Evolutionary conservation across 192 early-diverging fungal genomes (phyloP), one percentile per base, ranked within the genome.

Genomic region (Rhizoclosmatium globosum): DNA sequence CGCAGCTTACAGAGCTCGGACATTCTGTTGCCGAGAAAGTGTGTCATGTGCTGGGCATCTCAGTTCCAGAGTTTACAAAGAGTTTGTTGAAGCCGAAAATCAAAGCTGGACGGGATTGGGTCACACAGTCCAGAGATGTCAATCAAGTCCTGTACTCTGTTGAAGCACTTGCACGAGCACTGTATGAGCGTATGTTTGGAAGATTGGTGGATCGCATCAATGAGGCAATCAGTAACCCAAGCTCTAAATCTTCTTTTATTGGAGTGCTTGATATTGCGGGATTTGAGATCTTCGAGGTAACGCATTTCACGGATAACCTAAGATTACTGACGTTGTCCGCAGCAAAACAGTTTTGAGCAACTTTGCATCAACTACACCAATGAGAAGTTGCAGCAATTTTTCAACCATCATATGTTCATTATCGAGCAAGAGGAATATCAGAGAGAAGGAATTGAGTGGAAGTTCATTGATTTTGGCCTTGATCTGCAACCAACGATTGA

Each of bases 301-400:
- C 6, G n/a, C 13, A 15, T 76, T 76, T 11, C n/a, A 19, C 47
- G 3, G 38, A 17, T 76, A 42, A 0, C 4, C 45, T 15, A 31
- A 56, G 21, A 13, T 4, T 44, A 19, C 4, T 41, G 15, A 81
- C 19, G 43, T 31, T 31, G 31, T 31, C 0, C 31, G 0, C 73
- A 82, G 93, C 89, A 90, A 69, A 99, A 99, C 87, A 95, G 94
- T 81, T 99, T 98, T 86, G 98, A 99, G 82, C 98, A 99, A 83
- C 88, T 99, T 45, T 98, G 95, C 85, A 99, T 99, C 91, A 99
- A 99, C 86, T 99, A 99, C 82, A 98, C 96, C 48, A 99, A 99
- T 83, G 98, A 99, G 84, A 93, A 92, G 71, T 90, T 99, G 21
- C 98, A 99, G 84, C 98, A 99, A 83, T 98, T 99, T 86, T 99